Base-by-base conservation (phyloP, 1,284 basidiomycete genomes). In the Trichosporon faecale region DNA sequence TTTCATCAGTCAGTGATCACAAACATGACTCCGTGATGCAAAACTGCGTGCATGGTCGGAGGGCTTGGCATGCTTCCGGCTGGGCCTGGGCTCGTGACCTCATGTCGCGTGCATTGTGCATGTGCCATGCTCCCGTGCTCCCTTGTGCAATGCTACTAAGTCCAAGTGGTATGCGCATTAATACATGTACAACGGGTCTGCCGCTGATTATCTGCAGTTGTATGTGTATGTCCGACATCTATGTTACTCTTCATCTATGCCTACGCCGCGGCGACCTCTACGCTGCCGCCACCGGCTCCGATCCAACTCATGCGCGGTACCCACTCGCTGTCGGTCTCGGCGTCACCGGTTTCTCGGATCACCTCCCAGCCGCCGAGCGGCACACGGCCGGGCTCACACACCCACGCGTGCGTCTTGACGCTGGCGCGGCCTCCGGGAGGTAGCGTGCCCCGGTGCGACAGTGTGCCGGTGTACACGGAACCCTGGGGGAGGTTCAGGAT, bases 311-410 rank as follows among this genome's bases (percentile, higher is more conserved):
- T 63, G 27, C 61, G 61, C 31, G 67, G 67, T 21, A 21, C 33
- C 67, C 67, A 68, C 37, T 11, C 40, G 12, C 25, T 35, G 2
- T 57, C 60, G 18, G 8, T 31, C n/a, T 37, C 60, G 9, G 66
- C 66, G 37, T 64, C 66, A 35, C 66, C 70, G 12, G 69, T 65
- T 72, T 72, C 68, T 33, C 64, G 55, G 66, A 67, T 61, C n/a
- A 73, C 68, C 55, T 77, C 76, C 55, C 81, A 82, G 25, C 78
- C 79, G 14, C 70, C 69, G 12, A 81, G 69, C 46, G 69, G 70
- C 11, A 79, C 46, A 16, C 77, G 49, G 11, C 75, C 72, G 9
- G 77, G 70, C 63, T 75, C 72, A 55, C 69, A 37, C 5, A 78
- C 72, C 77, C 77, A 80, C 9, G 80, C 66, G 5, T 64, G 49